phyloP scores from a whole-genome alignment of 192 early-diverging fungal genomes.

The Pilobolus umbonatus region DNA sequence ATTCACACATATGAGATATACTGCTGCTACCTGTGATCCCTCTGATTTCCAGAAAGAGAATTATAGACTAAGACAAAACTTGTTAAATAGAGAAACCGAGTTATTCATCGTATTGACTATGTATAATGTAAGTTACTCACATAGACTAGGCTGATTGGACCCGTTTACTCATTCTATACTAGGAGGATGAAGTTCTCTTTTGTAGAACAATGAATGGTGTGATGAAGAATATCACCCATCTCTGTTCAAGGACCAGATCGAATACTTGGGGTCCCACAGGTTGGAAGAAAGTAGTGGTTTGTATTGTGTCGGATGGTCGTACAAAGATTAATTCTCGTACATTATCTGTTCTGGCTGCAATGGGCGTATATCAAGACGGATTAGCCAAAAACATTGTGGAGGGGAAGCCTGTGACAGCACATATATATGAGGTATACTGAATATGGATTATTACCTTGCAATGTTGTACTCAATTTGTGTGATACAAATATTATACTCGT shows the following conservation, averaged over 20 bases:
- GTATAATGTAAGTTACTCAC: conserved; percentile 51
- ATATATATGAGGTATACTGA: conserved; percentile 54
- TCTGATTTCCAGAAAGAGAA: conserved; percentile 52
- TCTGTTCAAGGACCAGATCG: conserved; percentile 60
- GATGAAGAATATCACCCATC: conserved; percentile 81
- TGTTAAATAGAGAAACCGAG: conserved; percentile 53
- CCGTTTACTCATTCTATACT: neutral
- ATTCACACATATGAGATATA: conserved; percentile 73
- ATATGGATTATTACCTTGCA: neutral
- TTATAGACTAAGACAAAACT: conserved; percentile 58
- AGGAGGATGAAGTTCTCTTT: conserved; percentile 89
- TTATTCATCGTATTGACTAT: conserved; percentile 74
- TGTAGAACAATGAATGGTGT: conserved; percentile 83
- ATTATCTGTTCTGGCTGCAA: conserved; percentile 60
- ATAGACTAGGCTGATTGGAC: conserved; percentile 57
- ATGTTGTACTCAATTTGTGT: conserved; percentile 1
- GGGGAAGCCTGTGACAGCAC: conserved; percentile 57
- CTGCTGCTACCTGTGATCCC: conserved; percentile 65
- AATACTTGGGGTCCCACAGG: conserved; percentile 63
- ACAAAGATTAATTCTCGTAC: conserved; percentile 61
- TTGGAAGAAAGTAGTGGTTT: conserved; percentile 79
- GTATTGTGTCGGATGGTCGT: conserved; percentile 74
- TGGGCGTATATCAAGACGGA: conserved; percentile 77
- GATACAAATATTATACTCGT: conserved; percentile 1
- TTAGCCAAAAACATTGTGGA: conserved; percentile 61